Conservation (phyloP, 2,329 filamentous ascomycete species). For the Beauveria brongniartii region DNA sequence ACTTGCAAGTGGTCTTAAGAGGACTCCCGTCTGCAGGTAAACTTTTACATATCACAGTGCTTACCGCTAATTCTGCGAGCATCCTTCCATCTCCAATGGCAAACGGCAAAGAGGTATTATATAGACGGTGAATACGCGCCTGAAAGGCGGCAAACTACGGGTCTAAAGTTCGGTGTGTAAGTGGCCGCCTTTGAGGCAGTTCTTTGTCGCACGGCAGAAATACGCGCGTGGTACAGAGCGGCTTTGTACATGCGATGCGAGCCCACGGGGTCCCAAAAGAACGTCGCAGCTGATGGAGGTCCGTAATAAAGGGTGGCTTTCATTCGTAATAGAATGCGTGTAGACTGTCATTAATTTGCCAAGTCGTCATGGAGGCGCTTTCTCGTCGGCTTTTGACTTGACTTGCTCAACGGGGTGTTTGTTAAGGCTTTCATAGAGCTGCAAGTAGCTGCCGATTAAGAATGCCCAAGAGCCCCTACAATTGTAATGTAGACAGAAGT, state of each 20-base stretch:
- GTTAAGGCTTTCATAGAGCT: conserved; percentile 19
- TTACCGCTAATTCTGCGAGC: too few relatives aligned
- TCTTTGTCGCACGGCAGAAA: not conserved
- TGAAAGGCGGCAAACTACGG: not conserved
- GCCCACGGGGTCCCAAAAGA: not conserved
- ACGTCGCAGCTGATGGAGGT: not conserved
- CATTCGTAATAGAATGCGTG: too few relatives aligned
- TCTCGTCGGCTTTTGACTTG: not conserved
- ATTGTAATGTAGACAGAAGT: conserved; percentile 32
- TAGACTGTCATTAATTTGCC: too few relatives aligned
- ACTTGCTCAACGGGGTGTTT: conserved; percentile 17
- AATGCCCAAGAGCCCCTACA: conserved; percentile 33
- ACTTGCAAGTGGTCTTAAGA: too few relatives aligned
- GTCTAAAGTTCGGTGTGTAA: not conserved
- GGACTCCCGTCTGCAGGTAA: too few relatives aligned
- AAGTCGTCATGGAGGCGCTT: not conserved
- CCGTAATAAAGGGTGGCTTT: too few relatives aligned
- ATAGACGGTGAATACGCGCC: not conserved
- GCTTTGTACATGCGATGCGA: not conserved
- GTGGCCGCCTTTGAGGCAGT: not conserved
- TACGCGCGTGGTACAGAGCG: not conserved
- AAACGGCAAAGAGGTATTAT: not conserved
- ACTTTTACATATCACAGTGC: too few relatives aligned
- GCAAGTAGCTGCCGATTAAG: conserved; percentile 18
- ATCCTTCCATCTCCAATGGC: not conserved